Base-by-base conservation (phyloP, 352 stramenopile species). In the Pythium aquatile region DNA sequence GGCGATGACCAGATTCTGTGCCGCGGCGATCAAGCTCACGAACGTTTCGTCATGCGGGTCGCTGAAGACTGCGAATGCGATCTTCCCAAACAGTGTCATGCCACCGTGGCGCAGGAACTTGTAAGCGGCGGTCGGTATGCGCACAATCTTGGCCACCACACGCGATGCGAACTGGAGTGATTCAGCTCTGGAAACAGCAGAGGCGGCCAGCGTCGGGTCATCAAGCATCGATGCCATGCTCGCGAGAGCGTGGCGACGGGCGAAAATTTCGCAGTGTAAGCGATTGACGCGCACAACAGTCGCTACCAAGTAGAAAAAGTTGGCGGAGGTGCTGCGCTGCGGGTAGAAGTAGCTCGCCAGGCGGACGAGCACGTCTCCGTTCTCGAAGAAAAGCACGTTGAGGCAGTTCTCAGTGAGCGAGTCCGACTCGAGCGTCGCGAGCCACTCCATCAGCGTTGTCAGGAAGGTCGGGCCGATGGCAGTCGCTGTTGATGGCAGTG, bases 321-420 rank as follows among this genome's bases (percentile, higher is more conserved):
- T 75, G 8, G 65, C 58, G 5, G 16, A 30, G 1, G 55, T 26
- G 30, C 51, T 74, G 9, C 65, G 69, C 1, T 26, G 1, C 11
- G 72, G 72, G 20, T 64, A 76, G 9, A 63, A 65, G 11, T 55
- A 47, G 0, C 54, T 37, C 37, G 60, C 68, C 3, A 78, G 52
- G 13, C 49, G 65, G 13, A 78, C 28, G 10, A 78, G 58, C 17
- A 69, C 60, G 58, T 76, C 72, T 3, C 48, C 40, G 44, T 74
- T 72, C 42, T 76, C 69, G 8, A 76, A 61, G 28, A 78, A 78
- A 1, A 78, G 42, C 8, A 64, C 40, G 51, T 76, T 76, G 55
- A 78, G 55, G 6, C 66, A 78, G 59, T 76, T 74, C 20, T 72
- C 69, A 11, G 69, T 78, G 26, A 74, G 63, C 13, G 55, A 56